Evolutionary conservation across 495 filamentous ascomycete species (phyloP), one percentile per base, ranked within the genome.

Genomic region (Penicillium paradoxum): DNA sequence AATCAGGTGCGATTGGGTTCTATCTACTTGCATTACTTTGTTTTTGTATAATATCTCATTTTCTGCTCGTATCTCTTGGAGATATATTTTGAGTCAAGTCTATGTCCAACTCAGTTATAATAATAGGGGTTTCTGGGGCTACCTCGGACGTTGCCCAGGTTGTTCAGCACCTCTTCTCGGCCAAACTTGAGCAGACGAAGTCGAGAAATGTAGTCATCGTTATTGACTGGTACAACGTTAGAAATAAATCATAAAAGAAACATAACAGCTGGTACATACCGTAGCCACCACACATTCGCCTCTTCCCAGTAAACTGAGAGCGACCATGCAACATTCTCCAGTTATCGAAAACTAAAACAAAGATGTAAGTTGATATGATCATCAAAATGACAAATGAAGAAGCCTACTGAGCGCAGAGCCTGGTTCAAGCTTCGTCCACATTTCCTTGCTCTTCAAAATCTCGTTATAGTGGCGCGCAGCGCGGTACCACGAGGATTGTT

Each of bases 291-390:
- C 89, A 95, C 67, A 97, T 86, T 57, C 90, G 83, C 57, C 92
- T 75, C 60, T 85, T 86, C 15, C 92, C 92, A 7, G 81, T 86
- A 61, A 96, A 97, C 13, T 81, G 78, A 18, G 81, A 79, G 55
- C 92, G 76, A 3, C 90, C 92, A 68, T 97, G 92, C 41, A 97
- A 68, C 50, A 95, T 89, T 53, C 92, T 79, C 91, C 91, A 97
- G 63, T 97, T 97, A 67, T 97, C 89, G 65, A 97, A 96, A 17
- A 96, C 85, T 89, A 38, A 49, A 37, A 46, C 18, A 46, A 15
- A 39, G 37, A 42, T 45, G 49, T 61, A 49, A 58, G 53, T 33
- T 14, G 7, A 24, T 11, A 3, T 27, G 3, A 32, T 4, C 0
- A 21, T 17, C 13, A 9, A 44, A 19, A 34, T 19, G n/a, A n/a